Evolutionary conservation across 1,284 basidiomycete genomes (phyloP).

Genomic region (Austroboletus novae-zelandiae): DNA sequence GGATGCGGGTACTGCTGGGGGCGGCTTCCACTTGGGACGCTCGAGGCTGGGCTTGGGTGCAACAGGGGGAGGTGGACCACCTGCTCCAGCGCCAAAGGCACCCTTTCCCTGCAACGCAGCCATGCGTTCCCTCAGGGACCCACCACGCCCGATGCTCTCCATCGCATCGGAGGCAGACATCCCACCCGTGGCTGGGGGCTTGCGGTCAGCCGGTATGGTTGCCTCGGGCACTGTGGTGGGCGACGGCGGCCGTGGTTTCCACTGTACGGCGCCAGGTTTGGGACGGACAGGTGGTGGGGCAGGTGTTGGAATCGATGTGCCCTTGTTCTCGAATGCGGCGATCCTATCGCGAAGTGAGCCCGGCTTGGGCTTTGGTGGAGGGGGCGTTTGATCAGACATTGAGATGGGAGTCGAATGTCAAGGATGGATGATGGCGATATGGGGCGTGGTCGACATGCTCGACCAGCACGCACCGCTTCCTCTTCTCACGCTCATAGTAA

Average conservation of each 20-base stretch:
- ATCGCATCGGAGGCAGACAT: constrained; percentile 86
- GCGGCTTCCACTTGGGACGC: constrained; percentile 82
- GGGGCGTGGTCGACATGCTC: constrained; percentile 19
- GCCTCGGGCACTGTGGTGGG: constrained; percentile 47
- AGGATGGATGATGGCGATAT: constrained; percentile 1
- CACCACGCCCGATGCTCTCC: constrained; percentile 65
- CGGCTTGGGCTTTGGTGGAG: constrained; percentile 51
- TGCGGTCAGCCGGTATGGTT: constrained; percentile 20
- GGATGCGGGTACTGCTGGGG: constrained; percentile 45
- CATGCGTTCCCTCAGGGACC: constrained; percentile 88
- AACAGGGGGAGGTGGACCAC: constrained; percentile 37
- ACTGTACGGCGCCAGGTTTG: constrained; percentile 65
- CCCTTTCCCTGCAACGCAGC: constrained; percentile 81
- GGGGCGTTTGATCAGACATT: constrained; percentile 48
- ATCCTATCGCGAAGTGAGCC: constrained; percentile 81
- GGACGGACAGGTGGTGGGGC: constrained; percentile 53
- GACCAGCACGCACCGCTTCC: not conserved
- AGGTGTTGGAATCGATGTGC: constrained; percentile 27
- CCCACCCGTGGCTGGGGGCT: constrained; percentile 31
- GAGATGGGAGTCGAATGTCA: constrained; percentile 15
- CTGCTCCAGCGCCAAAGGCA: constrained; percentile 55
- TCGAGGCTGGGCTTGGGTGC: constrained; percentile 62
- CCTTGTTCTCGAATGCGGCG: constrained; percentile 71
- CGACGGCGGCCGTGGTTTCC: constrained; percentile 64
- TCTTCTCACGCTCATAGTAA: constrained; percentile 24